Base-by-base conservation (phyloP, 345 rosid genomes). In the Xanthoceras sorbifolium region DNA sequence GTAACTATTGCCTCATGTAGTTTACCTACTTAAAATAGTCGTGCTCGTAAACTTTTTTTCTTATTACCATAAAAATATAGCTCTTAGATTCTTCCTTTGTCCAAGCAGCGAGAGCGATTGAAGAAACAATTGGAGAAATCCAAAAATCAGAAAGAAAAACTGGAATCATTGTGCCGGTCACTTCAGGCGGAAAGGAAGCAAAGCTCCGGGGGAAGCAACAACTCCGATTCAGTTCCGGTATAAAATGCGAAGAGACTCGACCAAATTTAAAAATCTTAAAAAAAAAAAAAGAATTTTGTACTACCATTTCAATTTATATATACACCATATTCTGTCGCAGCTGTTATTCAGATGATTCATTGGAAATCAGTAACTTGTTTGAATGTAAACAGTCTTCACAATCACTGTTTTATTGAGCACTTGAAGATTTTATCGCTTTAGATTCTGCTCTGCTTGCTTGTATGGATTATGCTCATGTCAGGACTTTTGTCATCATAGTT, bases 101-200 rank as follows among this genome's bases (percentile, higher is more conserved):
- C 25, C 48, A 71, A 67, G 67, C 89, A 95, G 98, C 93, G 96
- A 8, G 98, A 95, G 70, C 81, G 81, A 70, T 18, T 84, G 87
- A 95, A 91, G 91, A 89, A 90, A 81, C 90, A 83, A 69, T 78
- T 93, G 78, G 94, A 93, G 89, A 95, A 89, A 85, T 86, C 88
- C 26, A 95, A 87, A 89, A 95, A 95, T 67, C 99, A 95, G 84
- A 95, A 95, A 82, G 96, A 89, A 55, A 93, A 87, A 85, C 93
- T 91, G 42, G 99, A 95, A 82, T 91, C 94, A 9, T 83, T 93
- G 73, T 95, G 96, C 84, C 87, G 98, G 67, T 88, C 96, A n/a
- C 97, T 93, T 78, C 99, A 91, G 80, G 94, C 96, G 10, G 97
- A 95, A 83, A 86, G 98, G 85, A 93, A 87, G 78, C 96, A 87